Evolutionary conservation across 352 stramenopile genomes (phyloP).

Genomic region (Pythium chondricola): DNA sequence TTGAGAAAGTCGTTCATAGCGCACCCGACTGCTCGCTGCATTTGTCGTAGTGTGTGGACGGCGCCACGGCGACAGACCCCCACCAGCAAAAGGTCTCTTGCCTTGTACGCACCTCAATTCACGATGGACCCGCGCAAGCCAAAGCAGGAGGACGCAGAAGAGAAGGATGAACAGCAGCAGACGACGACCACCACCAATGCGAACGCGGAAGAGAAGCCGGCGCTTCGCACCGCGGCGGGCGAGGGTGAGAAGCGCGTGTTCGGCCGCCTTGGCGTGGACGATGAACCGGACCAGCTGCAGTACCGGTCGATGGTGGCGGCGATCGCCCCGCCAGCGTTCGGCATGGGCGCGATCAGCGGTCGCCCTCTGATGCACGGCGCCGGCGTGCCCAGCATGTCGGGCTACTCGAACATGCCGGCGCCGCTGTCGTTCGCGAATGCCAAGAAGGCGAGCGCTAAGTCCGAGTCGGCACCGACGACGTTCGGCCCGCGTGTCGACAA

Average conservation of each 20-base stretch:
- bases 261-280: constrained; percentile 31
- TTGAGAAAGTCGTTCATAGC: constrained; percentile 10
- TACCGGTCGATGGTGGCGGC: constrained; percentile 52
- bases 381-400: constrained; percentile 15
- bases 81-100: not conserved
- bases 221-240: not conserved
- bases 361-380: constrained; percentile 21
- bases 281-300: constrained; percentile 35
- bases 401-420: constrained; percentile 23
- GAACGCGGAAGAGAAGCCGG: constrained; percentile 5
- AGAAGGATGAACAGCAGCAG: constrained; percentile 22
- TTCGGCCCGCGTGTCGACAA: constrained; percentile 58
- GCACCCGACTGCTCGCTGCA: not conserved
- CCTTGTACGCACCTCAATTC: too few relatives aligned
- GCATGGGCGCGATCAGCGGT: constrained; percentile 25
- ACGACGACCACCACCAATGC: not conserved
- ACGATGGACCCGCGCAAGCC: constrained; percentile 20
- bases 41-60: not conserved
- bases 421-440: constrained; percentile 33
- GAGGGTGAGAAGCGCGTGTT: constrained; percentile 25
- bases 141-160: constrained; percentile 7
- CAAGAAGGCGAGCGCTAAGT: constrained; percentile 35
- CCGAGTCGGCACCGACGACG: constrained; percentile 27
- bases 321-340: constrained; percentile 38
- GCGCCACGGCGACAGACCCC: not conserved